A percentile compares a stretch with the other conserved stretches of the same genome.
These are phyloP conservation scores for Globisporangium parvum DNA, from an alignment of 352 stramenopile species.

Conservation along the genomic window DNA sequence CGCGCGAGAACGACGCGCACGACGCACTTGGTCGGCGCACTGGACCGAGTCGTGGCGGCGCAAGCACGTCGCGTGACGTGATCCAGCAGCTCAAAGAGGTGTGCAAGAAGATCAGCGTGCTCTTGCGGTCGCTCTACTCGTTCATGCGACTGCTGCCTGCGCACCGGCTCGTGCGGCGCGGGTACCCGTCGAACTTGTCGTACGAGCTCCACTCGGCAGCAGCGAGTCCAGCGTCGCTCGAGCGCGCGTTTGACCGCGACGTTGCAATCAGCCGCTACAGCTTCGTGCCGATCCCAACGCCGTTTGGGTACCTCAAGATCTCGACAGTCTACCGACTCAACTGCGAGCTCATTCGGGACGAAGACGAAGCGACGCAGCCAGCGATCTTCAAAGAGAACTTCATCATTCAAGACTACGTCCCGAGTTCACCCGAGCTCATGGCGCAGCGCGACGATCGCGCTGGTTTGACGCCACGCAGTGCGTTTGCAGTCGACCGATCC, in stretches of 20 bases:
- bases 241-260: slow-evolving; percentile 28
- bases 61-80: slow-evolving; percentile 44
- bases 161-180: slow-evolving; percentile 58
- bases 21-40: slow-evolving; percentile 9
- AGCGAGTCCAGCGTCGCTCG: slow-evolving; percentile 6
- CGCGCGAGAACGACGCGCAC: slow-evolving; percentile 21
- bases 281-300: slow-evolving; percentile 71
- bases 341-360: slow-evolving; percentile 35
- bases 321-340: slow-evolving; percentile 58
- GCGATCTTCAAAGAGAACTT: slow-evolving; percentile 68
- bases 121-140: slow-evolving; percentile 65
- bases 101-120: slow-evolving; percentile 69
- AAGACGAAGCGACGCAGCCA: slow-evolving; percentile 23
- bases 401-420: slow-evolving; percentile 86
- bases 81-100: slow-evolving; percentile 80
- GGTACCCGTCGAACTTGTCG: slow-evolving; percentile 55
- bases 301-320: slow-evolving; percentile 71
- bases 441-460: slow-evolving; percentile 7
- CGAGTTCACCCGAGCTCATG: slow-evolving; percentile 41
- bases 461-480: background rate
- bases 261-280: slow-evolving; percentile 57
- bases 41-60: background rate
- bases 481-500: background rate
- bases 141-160: slow-evolving; percentile 74
- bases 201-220: slow-evolving; percentile 46